Conservation (phyloP, 78 protist genomes). For the Isochrysis galbana region DNA sequence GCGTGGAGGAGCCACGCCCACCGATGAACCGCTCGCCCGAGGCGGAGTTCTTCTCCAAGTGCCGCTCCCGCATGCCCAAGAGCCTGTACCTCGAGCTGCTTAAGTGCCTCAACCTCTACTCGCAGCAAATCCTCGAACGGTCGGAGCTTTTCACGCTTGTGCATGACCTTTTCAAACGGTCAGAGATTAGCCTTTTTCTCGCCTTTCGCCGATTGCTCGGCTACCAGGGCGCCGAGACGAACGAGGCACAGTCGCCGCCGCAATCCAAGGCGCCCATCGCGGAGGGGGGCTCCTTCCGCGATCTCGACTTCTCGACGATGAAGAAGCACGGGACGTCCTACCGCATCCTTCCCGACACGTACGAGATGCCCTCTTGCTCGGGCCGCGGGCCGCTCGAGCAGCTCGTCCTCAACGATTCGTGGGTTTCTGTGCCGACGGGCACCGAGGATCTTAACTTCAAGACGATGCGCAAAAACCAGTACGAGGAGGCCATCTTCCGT, state of each 20-base stretch:
- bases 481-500: conserved; percentile 73
- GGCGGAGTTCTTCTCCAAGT: neutral
- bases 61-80: neutral
- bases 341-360: neutral
- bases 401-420: conserved; percentile 79
- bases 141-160: conserved; percentile 70
- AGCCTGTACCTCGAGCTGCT: conserved; percentile 78
- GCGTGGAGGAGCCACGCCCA: neutral
- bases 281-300: neutral
- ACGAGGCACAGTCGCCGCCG: neutral
- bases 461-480: conserved; percentile 60
- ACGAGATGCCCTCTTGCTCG: neutral
- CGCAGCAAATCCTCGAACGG: conserved; percentile 13
- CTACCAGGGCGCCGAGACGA: neutral
- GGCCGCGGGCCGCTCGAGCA: conserved; percentile 57
- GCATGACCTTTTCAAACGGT: conserved; percentile 52
- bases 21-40: neutral
- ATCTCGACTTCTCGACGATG: neutral
- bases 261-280: neutral
- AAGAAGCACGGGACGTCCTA: neutral
- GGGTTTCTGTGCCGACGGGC: conserved; percentile 79
- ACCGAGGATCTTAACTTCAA: conserved; percentile 69
- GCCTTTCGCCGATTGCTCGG: neutral
- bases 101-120: conserved; percentile 72
- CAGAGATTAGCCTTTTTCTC: neutral